A percentile compares a stretch with the other conserved stretches of the same genome.
These are phyloP conservation scores for Globisporangium nunn DNA, from an alignment of 352 stramenopile species.

Conservation along the genomic window DNA sequence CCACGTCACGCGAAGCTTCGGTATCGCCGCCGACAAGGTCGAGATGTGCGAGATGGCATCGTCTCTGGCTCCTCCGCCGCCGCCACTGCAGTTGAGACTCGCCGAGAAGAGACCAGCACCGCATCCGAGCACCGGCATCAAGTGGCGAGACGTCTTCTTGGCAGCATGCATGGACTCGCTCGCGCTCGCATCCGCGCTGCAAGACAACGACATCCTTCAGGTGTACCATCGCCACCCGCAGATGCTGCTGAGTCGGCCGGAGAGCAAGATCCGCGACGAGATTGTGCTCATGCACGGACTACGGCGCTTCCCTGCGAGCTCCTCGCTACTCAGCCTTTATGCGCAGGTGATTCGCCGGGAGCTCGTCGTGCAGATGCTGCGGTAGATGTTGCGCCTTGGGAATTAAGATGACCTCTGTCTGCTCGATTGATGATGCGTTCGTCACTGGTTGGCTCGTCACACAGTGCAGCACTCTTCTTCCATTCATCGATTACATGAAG, in stretches of 20 bases:
- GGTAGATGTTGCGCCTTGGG: not conserved
- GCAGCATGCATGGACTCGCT: conserved; percentile 29
- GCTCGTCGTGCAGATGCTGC: conserved; percentile 15
- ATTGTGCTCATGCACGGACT: conserved; percentile 59
- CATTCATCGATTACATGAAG: not conserved
- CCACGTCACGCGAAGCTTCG: conserved; percentile 35
- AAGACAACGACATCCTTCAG: conserved; percentile 27
- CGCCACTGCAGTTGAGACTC: not conserved
- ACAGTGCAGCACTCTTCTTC: no score
- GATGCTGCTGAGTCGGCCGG: conserved; percentile 21
- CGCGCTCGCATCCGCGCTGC: conserved; percentile 15
- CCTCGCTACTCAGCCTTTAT: conserved; percentile 40
- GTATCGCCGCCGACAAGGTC: conserved; percentile 25
- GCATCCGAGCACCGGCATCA: conserved; percentile 7
- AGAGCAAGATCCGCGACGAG: conserved; percentile 41
- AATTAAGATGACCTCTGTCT: not conserved
- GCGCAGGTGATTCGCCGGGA: conserved; percentile 36
- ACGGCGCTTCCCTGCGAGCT: conserved; percentile 35
- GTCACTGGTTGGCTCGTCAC: not conserved
- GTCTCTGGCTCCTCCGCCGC: not conserved
- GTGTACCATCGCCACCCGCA: conserved; percentile 23
- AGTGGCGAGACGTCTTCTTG: conserved; percentile 42
- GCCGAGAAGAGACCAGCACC: not conserved
- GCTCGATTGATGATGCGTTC: not conserved
- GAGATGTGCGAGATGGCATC: not conserved